Evolutionary conservation across 2,329 filamentous ascomycete species (phyloP), one percentile per base, ranked within the genome.

Genomic region (Raffaelea ambrosiae): DNA sequence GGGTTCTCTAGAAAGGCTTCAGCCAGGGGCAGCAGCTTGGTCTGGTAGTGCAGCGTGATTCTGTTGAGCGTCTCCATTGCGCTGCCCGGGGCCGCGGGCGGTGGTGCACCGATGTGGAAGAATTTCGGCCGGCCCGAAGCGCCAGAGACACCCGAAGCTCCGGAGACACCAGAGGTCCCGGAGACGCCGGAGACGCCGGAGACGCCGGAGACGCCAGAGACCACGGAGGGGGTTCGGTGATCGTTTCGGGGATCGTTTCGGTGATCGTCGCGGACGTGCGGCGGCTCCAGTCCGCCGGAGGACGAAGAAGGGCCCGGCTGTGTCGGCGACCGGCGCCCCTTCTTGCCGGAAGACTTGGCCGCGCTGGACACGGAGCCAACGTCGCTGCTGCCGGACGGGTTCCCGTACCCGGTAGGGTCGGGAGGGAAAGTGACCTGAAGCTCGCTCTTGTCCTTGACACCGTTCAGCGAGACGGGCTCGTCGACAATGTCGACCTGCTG

Each of bases 401-500:
- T 57, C 5, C 63, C 63, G 4, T 75, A 5, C 14, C n/a, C 40
- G 20, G 5, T 71, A 1, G 65, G 63, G 43, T 79, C 66, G 39
- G 81, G 78, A 9, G 73, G 74, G 10, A 82, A 62, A 1, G 76
- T 72, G 52, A 79, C 75, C 51, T 83, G 58, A 38, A 85, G 67
- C 62, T 84, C 81, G 57, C 74, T 77, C 51, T 76, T 71, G 57
- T 78, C 76, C 60, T 81, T 81, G 43, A 84, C 70, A 16, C 77
- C 77, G 54, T 81, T 82, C 38, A 76, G 71, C 51, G 75, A 71
- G 48, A 79, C 73, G 2, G 73, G 73, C 47, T 70, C 68, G 31
- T 73, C 67, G 39, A 78, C 74, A 54, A 86, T 78, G 63, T 84
- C 86, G 45, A 90, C 66, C 54, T 82, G 79, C 53, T 74, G 75